A percentile compares a stretch with the other conserved stretches of the same genome.
phyloP scores from a whole-genome alignment of 768 basidiomycete species.

The Lentinus brumalis region DNA sequence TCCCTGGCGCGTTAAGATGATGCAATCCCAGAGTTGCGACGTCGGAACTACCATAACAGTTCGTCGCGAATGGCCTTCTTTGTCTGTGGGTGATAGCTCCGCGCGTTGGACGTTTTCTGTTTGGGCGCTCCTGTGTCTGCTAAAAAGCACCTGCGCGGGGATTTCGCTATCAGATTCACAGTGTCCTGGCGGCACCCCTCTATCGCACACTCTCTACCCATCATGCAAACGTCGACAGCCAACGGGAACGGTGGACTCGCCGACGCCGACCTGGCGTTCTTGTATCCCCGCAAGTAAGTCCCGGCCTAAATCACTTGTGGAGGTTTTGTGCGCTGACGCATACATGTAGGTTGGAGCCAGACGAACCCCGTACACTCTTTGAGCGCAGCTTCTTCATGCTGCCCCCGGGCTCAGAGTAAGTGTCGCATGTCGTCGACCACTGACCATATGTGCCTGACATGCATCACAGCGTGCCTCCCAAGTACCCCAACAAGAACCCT shows the following conservation, averaged over 20 bases:
- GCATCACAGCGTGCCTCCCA: slow-evolving; percentile 1
- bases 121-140: no score
- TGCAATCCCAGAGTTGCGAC: background rate
- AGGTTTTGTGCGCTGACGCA: background rate
- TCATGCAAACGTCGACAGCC: background rate
- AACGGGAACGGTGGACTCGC: background rate
- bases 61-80: no score
- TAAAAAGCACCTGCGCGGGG: no score
- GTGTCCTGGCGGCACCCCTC: no score
- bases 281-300: background rate
- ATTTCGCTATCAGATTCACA: no score
- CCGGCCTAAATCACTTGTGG: background rate
- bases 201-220: background rate
- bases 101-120: no score
- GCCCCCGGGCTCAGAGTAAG: background rate
- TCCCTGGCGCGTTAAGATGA: background rate
- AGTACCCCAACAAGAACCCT: background rate
- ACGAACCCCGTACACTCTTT: background rate
- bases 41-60: background rate
- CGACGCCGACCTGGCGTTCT: background rate
- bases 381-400: background rate
- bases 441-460: background rate
- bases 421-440: no score
- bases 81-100: no score
- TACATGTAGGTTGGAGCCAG: background rate